A percentile compares a stretch with the other conserved stretches of the same genome.
These are phyloP conservation scores for Pleurotus platypus DNA, from an alignment of 768 basidiomycete genomes.

Conservation along the genomic window DNA sequence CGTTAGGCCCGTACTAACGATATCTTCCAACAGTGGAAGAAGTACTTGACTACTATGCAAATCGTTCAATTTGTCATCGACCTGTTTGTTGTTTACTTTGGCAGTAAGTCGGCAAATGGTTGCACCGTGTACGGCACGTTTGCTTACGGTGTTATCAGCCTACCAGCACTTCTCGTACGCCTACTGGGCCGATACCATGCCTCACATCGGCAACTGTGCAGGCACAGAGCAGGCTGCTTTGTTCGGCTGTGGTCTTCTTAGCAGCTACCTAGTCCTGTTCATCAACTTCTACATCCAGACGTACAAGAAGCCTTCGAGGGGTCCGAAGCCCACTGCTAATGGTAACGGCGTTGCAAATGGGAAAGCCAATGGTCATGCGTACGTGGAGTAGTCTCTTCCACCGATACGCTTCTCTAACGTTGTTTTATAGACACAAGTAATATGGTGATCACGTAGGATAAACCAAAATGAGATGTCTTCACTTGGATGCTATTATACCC, in stretches of 20 bases:
- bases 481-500: conserved; percentile 31
- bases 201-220: conserved; percentile 77
- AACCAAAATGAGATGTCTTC: conserved; percentile 23
- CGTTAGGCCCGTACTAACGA: not conserved
- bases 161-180: conserved; percentile 78
- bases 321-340: conserved; percentile 33
- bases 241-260: conserved; percentile 85
- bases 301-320: conserved; percentile 59
- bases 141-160: conserved; percentile 31
- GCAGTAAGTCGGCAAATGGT: conserved; percentile 57
- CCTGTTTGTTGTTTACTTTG: conserved; percentile 88
- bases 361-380: conserved; percentile 36
- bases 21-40: conserved; percentile 81
- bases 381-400: conserved; percentile 8
- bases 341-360: conserved; percentile 45
- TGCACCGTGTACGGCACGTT: not conserved
- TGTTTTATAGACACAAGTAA: conserved; percentile 24
- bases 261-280: conserved; percentile 90
- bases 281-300: conserved; percentile 92
- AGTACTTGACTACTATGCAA: conserved; percentile 95
- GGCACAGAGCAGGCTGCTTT: conserved; percentile 87
- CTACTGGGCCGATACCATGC: conserved; percentile 59
- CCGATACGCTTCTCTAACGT: conserved; percentile 9
- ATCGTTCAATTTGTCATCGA: conserved; percentile 96
- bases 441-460: conserved; percentile 19